A percentile compares a stretch with the other conserved stretches of the same genome.
Evolutionary conservation across 2,329 filamentous ascomycete genomes (phyloP).

Genomic region (Cordyceps cicadae): DNA sequence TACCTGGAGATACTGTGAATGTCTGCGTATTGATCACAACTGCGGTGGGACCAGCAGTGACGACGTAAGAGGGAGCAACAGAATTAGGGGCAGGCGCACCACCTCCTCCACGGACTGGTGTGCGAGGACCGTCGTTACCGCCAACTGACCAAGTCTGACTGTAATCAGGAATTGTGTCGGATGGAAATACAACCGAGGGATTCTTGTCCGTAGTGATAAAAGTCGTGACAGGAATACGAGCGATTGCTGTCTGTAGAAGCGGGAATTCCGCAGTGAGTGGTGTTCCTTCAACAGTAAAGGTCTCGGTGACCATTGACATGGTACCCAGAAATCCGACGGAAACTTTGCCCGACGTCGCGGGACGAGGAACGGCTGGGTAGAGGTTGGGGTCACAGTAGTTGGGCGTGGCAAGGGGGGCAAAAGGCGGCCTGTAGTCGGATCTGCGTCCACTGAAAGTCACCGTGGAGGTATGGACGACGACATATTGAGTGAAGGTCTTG

Average conservation of each 20-base stretch:
- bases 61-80: constrained; percentile 23
- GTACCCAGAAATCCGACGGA: not conserved
- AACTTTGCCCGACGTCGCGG: not conserved
- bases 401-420: constrained; percentile 31
- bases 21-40: constrained; percentile 42
- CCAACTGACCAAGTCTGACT: constrained; percentile 6
- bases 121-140: not conserved
- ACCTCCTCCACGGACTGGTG: not conserved
- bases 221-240: constrained; percentile 26
- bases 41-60: constrained; percentile 35
- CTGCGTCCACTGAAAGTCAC: constrained; percentile 40
- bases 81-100: constrained; percentile 4
- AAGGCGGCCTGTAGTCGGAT: constrained; percentile 39
- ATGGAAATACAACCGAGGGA: constrained; percentile 38
- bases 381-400: constrained; percentile 26
- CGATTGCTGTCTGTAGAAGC: not conserved
- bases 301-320: constrained; percentile 3
- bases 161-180: constrained; percentile 20
- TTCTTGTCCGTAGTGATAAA: constrained; percentile 49
- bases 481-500: constrained; percentile 31
- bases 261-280: not conserved
- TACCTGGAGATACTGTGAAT: constrained; percentile 28
- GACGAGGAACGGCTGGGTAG: constrained; percentile 2
- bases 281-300: constrained; percentile 2
- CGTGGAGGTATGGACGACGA: constrained; percentile 41